Percentiles rank a stretch among this genome's conserved stretches.
Conservation (phyloP, 495 filamentous ascomycete species). For the Amphirosellinia nigrospora region DNA sequence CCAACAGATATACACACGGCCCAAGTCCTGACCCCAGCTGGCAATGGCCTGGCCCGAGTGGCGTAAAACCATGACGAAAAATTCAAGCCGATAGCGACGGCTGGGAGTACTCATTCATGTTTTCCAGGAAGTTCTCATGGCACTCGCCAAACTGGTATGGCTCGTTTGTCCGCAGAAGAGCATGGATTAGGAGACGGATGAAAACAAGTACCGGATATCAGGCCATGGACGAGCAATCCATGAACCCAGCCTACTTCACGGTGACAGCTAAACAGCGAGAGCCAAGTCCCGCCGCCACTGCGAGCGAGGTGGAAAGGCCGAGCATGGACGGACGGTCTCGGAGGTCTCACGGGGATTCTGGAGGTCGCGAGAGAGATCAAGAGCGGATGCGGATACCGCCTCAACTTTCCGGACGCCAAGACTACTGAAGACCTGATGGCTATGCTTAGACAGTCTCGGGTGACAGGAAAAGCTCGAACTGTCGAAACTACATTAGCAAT, state of each 20-base stretch:
- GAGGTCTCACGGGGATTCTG: constrained; percentile 36
- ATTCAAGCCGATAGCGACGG: constrained; percentile 82
- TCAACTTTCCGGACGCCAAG: constrained; percentile 33
- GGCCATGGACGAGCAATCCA: constrained; percentile 60
- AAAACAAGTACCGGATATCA: constrained; percentile 57
- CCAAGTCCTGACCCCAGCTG: constrained; percentile 92
- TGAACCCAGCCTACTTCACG: constrained; percentile 87
- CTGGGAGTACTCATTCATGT: constrained; percentile 94
- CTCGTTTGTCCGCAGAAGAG: constrained; percentile 85
- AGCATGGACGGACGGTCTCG: constrained; percentile 30
- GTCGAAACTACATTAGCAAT: constrained; percentile 80
- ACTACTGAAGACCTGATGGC: constrained; percentile 42
- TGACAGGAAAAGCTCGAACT: constrained; percentile 88
- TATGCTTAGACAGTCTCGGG: constrained; percentile 67
- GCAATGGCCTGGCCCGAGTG: constrained; percentile 94
- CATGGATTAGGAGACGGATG: constrained; percentile 86
- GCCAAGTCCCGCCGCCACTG: not conserved
- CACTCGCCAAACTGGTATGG: constrained; percentile 92
- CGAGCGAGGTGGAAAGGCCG: not conserved
- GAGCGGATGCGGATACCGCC: constrained; percentile 30
- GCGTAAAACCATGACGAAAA: constrained; percentile 86
- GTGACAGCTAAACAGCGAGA: constrained; percentile 49
- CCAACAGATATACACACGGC: constrained; percentile 88
- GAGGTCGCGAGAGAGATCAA: constrained; percentile 48
- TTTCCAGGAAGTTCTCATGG: constrained; percentile 78